Conservation (phyloP, 2,329 filamentous ascomycete species). For the Fusarium marasasianum region DNA sequence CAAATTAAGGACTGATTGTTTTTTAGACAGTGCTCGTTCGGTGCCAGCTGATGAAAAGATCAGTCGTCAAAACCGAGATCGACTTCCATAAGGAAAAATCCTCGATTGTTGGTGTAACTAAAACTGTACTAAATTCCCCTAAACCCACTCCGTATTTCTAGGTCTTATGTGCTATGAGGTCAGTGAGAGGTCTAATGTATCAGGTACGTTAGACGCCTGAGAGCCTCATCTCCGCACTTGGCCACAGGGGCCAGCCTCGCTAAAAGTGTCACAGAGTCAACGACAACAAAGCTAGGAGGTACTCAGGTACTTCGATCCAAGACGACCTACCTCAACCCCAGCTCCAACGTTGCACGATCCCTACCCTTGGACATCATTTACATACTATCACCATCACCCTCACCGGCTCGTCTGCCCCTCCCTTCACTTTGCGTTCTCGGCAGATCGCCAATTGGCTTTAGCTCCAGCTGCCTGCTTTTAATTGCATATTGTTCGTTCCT, state of each 20-base stretch:
- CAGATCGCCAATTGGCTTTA: slow-evolving; percentile 22
- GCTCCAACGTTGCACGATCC: slow-evolving; percentile 30
- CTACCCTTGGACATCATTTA: slow-evolving; percentile 29
- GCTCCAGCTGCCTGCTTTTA: neutral
- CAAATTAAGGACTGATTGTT: neutral
- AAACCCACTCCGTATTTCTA: neutral
- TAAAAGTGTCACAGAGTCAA: neutral
- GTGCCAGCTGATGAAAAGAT: slow-evolving; percentile 3
- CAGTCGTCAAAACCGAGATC: slow-evolving; percentile 6
- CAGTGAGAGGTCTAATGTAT: neutral
- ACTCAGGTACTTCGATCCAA: slow-evolving; percentile 18
- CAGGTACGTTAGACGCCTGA: neutral
- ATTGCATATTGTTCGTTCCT: neutral
- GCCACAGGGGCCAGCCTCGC: slow-evolving; percentile 4
- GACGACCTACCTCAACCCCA: slow-evolving; percentile 3
- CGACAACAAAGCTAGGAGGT: slow-evolving; percentile 11
- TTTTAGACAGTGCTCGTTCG: neutral
- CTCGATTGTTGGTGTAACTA: slow-evolving; percentile 17
- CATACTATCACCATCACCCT: slow-evolving; percentile 11
- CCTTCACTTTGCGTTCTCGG: slow-evolving; percentile 11
- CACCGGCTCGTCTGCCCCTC: slow-evolving; percentile 12
- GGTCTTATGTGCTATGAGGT: slow-evolving; percentile 12
- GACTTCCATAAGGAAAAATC: slow-evolving; percentile 13
- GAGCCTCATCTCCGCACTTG: neutral
- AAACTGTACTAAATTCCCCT: slow-evolving; percentile 6